phyloP scores from a whole-genome alignment of 768 basidiomycete genomes.

The Lactarius tabidus region DNA sequence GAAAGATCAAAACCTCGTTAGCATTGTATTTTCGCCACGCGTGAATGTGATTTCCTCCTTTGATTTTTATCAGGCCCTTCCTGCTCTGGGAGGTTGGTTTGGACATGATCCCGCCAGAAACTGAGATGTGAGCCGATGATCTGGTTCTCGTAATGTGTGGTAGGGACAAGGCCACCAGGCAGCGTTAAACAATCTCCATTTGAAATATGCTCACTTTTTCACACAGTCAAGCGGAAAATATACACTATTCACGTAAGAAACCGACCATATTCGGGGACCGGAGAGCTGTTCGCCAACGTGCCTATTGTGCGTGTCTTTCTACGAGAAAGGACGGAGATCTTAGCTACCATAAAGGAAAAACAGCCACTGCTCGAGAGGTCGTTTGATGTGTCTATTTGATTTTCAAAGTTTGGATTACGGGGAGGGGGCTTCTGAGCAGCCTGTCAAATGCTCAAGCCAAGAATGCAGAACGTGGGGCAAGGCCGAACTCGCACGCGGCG shows the following conservation, averaged over 20 bases:
- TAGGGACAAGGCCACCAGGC: neutral
- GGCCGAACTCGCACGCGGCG: neutral
- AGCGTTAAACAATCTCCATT: neutral
- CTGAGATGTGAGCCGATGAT: conserved; percentile 12
- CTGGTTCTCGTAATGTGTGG: neutral
- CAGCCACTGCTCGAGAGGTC: neutral
- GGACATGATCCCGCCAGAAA: neutral
- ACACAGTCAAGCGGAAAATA: neutral
- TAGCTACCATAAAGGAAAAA: neutral
- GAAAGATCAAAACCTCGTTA: conserved; percentile 16
- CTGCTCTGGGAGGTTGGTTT: neutral
- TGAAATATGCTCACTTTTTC: conserved; percentile 1
- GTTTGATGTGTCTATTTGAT: neutral
- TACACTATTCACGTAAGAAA: conserved; percentile 9
- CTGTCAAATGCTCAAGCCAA: neutral
- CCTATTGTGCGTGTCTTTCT: conserved; percentile 3
- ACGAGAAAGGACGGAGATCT: neutral
- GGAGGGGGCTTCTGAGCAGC: neutral
- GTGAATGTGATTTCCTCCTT: conserved; percentile 12
- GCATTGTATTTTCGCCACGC: conserved; percentile 18
- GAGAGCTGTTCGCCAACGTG: neutral
- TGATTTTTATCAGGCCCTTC: neutral
- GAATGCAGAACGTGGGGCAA: neutral
- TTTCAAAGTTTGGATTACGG: neutral
- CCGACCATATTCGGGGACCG: neutral